A percentile compares a stretch with the other conserved stretches of the same genome.
phyloP scores from a whole-genome alignment of 75 land plant species.

The Sequoia sempervirens region DNA sequence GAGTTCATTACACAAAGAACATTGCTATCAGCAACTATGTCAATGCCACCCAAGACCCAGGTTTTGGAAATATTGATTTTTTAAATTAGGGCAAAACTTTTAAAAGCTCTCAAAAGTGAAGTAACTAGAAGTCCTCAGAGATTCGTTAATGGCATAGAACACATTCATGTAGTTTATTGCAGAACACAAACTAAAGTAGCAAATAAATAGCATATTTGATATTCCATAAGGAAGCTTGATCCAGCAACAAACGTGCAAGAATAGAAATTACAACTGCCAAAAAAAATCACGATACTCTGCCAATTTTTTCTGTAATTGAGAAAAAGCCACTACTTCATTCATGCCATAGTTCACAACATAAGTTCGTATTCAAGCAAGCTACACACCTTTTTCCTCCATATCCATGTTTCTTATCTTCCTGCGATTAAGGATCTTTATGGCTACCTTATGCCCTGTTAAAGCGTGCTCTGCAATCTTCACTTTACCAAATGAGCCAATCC shows the following conservation, averaged over 20 bases:
- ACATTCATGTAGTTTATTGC: neutral
- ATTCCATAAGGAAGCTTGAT: neutral
- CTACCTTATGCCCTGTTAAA: slow-evolving; percentile 81
- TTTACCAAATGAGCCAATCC: slow-evolving; percentile 87
- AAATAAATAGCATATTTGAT: neutral
- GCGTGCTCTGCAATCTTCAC: slow-evolving; percentile 85
- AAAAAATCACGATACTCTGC: neutral
- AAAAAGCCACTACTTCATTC: too few species aligned
- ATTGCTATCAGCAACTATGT: neutral
- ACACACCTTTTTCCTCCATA: slow-evolving; percentile 84
- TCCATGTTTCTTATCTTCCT: slow-evolving; percentile 75
- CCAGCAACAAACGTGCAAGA: neutral
- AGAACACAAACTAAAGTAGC: neutral
- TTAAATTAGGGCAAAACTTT: neutral
- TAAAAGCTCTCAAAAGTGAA: neutral
- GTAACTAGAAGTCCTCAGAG: neutral
- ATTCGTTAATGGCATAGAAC: neutral
- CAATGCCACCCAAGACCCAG: neutral
- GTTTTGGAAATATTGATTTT: neutral
- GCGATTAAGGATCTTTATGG: slow-evolving; percentile 84
- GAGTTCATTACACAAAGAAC: neutral
- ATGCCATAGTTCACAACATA: neutral
- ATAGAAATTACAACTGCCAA: neutral
- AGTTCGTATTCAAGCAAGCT: neutral
- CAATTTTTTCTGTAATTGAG: neutral